Evolutionary conservation across 2,329 filamentous ascomycete genomes (phyloP).

Genomic region (Cadophora malorum): DNA sequence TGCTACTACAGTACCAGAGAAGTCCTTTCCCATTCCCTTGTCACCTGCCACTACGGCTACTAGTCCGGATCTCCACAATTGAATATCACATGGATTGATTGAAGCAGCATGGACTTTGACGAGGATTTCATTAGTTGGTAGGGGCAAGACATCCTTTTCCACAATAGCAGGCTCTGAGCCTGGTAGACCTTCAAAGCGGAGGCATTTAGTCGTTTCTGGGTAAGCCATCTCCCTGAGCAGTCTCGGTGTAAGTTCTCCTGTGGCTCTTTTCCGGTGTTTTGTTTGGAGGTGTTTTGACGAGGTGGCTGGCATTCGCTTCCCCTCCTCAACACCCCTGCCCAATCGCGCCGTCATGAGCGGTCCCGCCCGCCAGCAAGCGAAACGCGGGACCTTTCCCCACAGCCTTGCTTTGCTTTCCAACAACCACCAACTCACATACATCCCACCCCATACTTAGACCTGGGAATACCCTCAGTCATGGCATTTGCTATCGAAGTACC

Average conservation of each 20-base stretch:
- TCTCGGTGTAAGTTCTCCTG: background rate
- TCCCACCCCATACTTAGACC: background rate
- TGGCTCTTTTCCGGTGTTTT: slow-evolving; percentile 10
- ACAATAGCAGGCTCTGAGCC: slow-evolving; percentile 33
- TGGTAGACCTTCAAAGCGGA: slow-evolving; percentile 32
- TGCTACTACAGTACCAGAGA: slow-evolving; percentile 44
- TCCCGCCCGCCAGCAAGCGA: slow-evolving; percentile 21
- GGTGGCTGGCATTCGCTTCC: slow-evolving; percentile 11
- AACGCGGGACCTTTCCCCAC: slow-evolving; percentile 16
- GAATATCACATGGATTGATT: slow-evolving; percentile 43
- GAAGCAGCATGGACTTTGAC: slow-evolving; percentile 43
- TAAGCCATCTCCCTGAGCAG: slow-evolving; percentile 23
- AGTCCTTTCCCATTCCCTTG: slow-evolving; percentile 44
- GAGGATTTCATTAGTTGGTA: slow-evolving; percentile 39
- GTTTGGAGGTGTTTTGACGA: slow-evolving; percentile 11
- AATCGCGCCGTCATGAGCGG: slow-evolving; percentile 8
- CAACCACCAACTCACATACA: background rate
- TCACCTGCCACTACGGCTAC: slow-evolving; percentile 40
- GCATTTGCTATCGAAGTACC: slow-evolving; percentile 78
- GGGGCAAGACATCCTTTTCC: slow-evolving; percentile 36
- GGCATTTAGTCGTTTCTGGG: slow-evolving; percentile 33
- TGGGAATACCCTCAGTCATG: slow-evolving; percentile 53
- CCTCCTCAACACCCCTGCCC: slow-evolving; percentile 6
- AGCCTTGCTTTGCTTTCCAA: slow-evolving; percentile 12
- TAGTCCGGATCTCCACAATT: slow-evolving; percentile 40